These are phyloP conservation scores for Scheffersomyces coipomensis DNA, from an alignment of 805 yeast genomes.

Conservation along the genomic window DNA sequence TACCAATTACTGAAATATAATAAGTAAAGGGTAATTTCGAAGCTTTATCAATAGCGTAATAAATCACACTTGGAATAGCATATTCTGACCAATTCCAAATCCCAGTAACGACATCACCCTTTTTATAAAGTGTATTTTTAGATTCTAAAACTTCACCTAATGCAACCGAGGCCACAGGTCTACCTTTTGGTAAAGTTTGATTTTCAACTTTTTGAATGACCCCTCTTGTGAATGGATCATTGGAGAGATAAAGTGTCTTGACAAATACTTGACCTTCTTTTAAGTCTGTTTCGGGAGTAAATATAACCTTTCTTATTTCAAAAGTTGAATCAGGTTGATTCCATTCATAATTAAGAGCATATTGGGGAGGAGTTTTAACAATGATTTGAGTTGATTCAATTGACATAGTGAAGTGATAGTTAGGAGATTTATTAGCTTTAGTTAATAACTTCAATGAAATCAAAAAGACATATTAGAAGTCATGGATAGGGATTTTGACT, in stretches of 20 bases:
- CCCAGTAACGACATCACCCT: constrained; percentile 21
- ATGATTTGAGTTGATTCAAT: constrained; percentile 8
- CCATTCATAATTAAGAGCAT: constrained; percentile 15
- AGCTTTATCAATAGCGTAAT: constrained; percentile 13
- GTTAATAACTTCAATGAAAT: too few species aligned
- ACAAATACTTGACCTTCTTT: constrained; percentile 24
- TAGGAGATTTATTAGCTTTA: too few species aligned
- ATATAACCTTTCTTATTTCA: constrained; percentile 14
- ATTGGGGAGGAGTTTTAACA: constrained; percentile 21
- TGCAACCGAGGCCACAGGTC: constrained; percentile 19
- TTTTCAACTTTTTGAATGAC: constrained; percentile 31
- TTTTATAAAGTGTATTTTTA: constrained; percentile 15
- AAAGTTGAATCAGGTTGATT: constrained; percentile 28
- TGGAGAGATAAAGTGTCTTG: constrained; percentile 27
- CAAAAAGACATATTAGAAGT: too few species aligned
- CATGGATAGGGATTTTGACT: too few species aligned
- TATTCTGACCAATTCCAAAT: constrained; percentile 23
- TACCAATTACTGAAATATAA: constrained; percentile 23
- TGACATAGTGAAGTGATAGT: too few species aligned
- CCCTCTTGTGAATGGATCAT: constrained; percentile 35
- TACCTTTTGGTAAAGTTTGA: constrained; percentile 21
- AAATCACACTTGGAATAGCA: constrained; percentile 14
- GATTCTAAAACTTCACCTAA: constrained; percentile 23
- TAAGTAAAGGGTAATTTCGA: constrained; percentile 17
- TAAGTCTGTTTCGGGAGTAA: constrained; percentile 12